Evolutionary conservation across 1,284 basidiomycete species (phyloP).

Genomic region (Cystobasidium sp.): DNA sequence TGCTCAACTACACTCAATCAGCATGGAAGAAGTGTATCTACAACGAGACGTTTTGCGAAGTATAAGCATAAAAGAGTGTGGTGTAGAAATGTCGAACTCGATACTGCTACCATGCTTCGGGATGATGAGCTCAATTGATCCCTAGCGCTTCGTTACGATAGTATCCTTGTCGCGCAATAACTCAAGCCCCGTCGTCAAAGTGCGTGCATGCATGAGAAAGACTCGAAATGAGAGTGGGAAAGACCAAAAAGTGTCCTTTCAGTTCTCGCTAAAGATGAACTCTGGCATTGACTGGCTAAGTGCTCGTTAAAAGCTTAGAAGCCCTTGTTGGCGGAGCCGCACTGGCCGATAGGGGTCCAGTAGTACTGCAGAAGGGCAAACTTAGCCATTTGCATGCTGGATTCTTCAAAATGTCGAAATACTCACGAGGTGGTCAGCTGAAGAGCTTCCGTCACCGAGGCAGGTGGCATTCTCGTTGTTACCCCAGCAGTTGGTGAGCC

Average conservation of each 20-base stretch:
- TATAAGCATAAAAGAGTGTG: constrained; percentile 2
- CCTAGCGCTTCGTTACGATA: too few relatives aligned
- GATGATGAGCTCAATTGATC: too few relatives aligned
- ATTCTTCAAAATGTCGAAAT: too few relatives aligned
- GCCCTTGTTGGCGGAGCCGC: constrained; percentile 41
- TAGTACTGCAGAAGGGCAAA: constrained; percentile 5
- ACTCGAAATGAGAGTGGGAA: constrained; percentile 6
- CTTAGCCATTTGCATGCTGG: background rate
- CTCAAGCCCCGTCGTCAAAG: background rate
- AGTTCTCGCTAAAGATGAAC: background rate
- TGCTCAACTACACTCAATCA: background rate
- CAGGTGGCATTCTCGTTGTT: constrained; percentile 42
- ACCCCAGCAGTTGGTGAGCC: constrained; percentile 34
- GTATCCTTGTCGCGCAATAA: background rate
- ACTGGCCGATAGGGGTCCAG: constrained; percentile 35
- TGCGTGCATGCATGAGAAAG: background rate
- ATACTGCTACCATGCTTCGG: too few relatives aligned
- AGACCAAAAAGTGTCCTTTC: background rate
- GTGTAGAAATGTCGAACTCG: background rate
- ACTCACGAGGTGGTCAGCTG: constrained; percentile 25
- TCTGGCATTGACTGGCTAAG: background rate
- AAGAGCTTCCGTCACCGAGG: constrained; percentile 36
- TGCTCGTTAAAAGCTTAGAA: background rate
- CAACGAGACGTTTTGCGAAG: background rate
- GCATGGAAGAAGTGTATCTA: background rate